Conservation (phyloP, 208 protist species). For the Strigomonas galati region DNA sequence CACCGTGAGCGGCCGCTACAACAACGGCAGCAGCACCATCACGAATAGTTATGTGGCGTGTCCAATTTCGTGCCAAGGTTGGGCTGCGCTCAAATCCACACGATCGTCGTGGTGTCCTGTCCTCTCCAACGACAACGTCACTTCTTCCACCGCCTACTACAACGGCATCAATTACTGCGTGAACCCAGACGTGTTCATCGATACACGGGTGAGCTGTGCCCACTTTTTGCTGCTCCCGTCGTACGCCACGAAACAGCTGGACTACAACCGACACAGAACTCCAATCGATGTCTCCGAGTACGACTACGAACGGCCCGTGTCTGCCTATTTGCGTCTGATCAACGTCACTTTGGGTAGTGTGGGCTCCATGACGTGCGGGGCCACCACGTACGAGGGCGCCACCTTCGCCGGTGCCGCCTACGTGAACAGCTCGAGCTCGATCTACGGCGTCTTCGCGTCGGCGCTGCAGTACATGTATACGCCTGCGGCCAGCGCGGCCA, state of each 20-base stretch:
- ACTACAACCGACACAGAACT: constrained; percentile 29
- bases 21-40: constrained; percentile 15
- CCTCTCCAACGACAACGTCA: background rate
- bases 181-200: constrained; percentile 19
- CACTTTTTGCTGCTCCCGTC: constrained; percentile 27
- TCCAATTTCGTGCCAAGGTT: constrained; percentile 14
- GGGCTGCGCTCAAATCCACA: background rate
- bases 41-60: constrained; percentile 21
- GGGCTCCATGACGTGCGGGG: constrained; percentile 8
- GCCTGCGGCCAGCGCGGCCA: too few relatives aligned
- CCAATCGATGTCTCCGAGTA: background rate
- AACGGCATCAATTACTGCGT: constrained; percentile 12
- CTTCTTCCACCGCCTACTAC: background rate
- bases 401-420: constrained; percentile 2
- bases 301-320: constrained; percentile 10
- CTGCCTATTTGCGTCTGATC: constrained; percentile 14
- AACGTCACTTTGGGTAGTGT: constrained; percentile 22
- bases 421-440: too few relatives aligned
- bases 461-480: too few relatives aligned
- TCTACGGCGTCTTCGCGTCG: too few relatives aligned
- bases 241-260: constrained; percentile 19
- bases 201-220: constrained; percentile 23
- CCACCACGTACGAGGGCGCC: background rate
- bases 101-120: constrained; percentile 14
- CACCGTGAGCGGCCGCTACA: constrained; percentile 15